Base-by-base conservation (phyloP, 2,329 filamentous ascomycete species). In the Aspergillaceae sp. region DNA sequence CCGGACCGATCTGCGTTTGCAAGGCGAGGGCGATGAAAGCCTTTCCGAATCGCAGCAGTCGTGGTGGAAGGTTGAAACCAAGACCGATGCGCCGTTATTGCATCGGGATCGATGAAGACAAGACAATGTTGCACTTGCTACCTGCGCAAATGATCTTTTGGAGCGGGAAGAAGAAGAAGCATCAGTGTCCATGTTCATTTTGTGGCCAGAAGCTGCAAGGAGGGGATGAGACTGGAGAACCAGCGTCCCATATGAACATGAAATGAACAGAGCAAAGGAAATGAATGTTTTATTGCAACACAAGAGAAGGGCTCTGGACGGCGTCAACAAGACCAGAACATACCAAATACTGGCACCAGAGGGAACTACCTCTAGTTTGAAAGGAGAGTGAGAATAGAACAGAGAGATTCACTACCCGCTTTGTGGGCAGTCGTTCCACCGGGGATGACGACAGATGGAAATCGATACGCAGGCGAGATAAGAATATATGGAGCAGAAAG, bases 81-180 rank as follows among this genome's bases (percentile, higher is more conserved):
- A 51, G 42, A 56, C 46, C 7, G 55, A 45, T n/a, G 52, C 45
- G 48, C 49, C 52, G 43, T 47, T 51, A 46, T 58, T 52, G 56
- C 59, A 62, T 63, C 57, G 58, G 56, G 54, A 52, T 44, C 45
- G 44, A 29, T 55, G 51, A 52, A 55, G 43, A 55, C 47, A 56
- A 50, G 56, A 51, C 48, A 55, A 52, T 42, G 55, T 54, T 42
- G 59, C 48, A 56, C 53, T 66, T 68, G 64, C 64, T 66, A 60
- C 65, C 66, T 61, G 66, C 63, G 65, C 65, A 67, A 67, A 66
- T 58, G 61, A 57, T 53, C 59, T 66, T 61, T 62, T 63, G 40
- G 55, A 58, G 47, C 54, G 54, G 47, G 52, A 43, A 50, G 50
- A 51, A 36, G 34, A 19, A 36, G 26, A 38, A 38, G 36, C 19